Conservation (phyloP, 805 yeast species). For the Saccharomycopsis fermentans region DNA sequence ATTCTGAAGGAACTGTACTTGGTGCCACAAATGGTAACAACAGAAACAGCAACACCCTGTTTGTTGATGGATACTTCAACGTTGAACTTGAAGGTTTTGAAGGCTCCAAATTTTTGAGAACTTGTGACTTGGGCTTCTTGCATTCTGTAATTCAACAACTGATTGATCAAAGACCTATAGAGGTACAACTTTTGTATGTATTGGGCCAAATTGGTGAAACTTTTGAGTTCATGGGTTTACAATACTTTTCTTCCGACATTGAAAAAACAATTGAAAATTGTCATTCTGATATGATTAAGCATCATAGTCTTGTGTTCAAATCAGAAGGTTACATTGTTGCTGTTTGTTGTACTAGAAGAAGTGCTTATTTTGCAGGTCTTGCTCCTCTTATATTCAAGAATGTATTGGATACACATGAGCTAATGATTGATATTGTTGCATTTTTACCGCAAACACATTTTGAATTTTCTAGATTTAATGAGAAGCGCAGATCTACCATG, state of each 20-base stretch:
- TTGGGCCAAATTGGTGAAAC: constrained; percentile 80
- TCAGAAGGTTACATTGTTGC: constrained; percentile 72
- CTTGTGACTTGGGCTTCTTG: constrained; percentile 91
- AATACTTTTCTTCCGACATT: constrained; percentile 81
- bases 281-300: constrained; percentile 33
- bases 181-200: constrained; percentile 71
- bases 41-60: constrained; percentile 29
- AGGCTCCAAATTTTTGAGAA: constrained; percentile 60
- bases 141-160: constrained; percentile 46
- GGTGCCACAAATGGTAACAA: constrained; percentile 42
- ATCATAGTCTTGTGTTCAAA: constrained; percentile 57
- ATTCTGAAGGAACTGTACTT: constrained; percentile 71
- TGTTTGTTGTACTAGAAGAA: constrained; percentile 53
- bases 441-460: constrained; percentile 57
- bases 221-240: constrained; percentile 82
- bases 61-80: constrained; percentile 41
- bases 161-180: constrained; percentile 25
- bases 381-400: constrained; percentile 78
- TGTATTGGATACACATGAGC: constrained; percentile 69
- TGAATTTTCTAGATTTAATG: constrained; percentile 63
- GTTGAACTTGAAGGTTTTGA: constrained; percentile 60
- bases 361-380: constrained; percentile 51
- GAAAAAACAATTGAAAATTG: constrained; percentile 54
- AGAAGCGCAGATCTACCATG: constrained; percentile 65
- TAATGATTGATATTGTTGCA: constrained; percentile 74